Evolutionary conservation across 495 filamentous ascomycete species (phyloP).

Genomic region (Aspergillus olivimuriae): DNA sequence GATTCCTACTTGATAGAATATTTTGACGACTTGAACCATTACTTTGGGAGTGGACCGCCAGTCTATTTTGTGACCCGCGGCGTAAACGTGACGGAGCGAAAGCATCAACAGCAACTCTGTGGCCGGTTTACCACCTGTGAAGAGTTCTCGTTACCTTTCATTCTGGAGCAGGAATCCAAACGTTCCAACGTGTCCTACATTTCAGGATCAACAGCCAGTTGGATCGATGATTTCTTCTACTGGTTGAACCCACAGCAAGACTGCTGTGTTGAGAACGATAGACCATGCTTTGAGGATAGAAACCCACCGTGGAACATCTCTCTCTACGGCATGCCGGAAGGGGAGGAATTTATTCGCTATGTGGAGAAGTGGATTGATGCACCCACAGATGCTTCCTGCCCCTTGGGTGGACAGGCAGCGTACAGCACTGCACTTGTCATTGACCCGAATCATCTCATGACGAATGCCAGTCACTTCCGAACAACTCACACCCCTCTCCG

Average conservation of each 20-base stretch:
- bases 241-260: conserved; percentile 88
- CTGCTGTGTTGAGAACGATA: conserved; percentile 65
- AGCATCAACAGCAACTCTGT: conserved; percentile 78
- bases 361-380: conserved; percentile 72
- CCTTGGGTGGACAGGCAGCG: conserved; percentile 78
- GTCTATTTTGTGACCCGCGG: conserved; percentile 91
- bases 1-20: conserved; percentile 91
- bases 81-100: conserved; percentile 67
- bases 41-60: conserved; percentile 85
- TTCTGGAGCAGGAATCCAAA: conserved; percentile 89
- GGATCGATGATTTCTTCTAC: conserved; percentile 93
- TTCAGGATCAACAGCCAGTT: conserved; percentile 84
- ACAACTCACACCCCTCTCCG: conserved; percentile 79
- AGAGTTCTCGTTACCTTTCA: conserved; percentile 72
- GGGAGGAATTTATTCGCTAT: conserved; percentile 81
- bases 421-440: conserved; percentile 84
- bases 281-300: conserved; percentile 71
- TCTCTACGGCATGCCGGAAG: conserved; percentile 85
- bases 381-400: conserved; percentile 75
- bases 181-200: conserved; percentile 86
- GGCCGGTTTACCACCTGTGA: conserved; percentile 87
- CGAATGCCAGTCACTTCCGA: conserved; percentile 82
- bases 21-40: conserved; percentile 90
- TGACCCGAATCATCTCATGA: conserved; percentile 55
- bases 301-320: conserved; percentile 80